These are phyloP conservation scores for Mortierella sp. DNA, from an alignment of 371 early-diverging fungal genomes.

Conservation along the genomic window DNA sequence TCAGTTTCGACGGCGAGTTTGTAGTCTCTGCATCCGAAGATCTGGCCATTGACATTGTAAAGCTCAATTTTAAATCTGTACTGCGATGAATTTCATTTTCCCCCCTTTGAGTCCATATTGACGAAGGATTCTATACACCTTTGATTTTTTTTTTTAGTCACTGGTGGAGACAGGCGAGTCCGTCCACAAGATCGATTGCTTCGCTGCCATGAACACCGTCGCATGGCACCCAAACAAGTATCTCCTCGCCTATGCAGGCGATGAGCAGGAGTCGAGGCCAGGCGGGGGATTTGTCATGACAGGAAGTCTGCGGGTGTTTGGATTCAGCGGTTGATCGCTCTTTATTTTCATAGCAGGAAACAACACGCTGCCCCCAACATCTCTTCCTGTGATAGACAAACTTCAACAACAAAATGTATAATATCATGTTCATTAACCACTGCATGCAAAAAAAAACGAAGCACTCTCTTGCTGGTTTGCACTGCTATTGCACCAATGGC, in stretches of 20 bases:
- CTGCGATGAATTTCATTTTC: too few relatives aligned
- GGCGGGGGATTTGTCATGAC: constrained; percentile 25
- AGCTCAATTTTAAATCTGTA: constrained; percentile 5
- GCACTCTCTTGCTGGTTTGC: too few relatives aligned
- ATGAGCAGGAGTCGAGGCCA: constrained; percentile 60
- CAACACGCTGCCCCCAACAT: too few relatives aligned
- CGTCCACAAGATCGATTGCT: constrained; percentile 74
- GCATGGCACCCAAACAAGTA: constrained; percentile 89
- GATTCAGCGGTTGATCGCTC: constrained; percentile 23
- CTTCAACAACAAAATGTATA: neutral
- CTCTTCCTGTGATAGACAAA: too few relatives aligned
- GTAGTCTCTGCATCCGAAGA: constrained; percentile 89
- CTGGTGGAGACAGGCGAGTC: constrained; percentile 82
- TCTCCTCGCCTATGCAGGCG: constrained; percentile 86
- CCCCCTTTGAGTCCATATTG: too few relatives aligned
- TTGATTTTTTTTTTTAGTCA: constrained; percentile 58
- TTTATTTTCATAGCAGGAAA: too few relatives aligned
- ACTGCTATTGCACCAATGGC: too few relatives aligned
- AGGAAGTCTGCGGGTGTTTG: constrained; percentile 50
- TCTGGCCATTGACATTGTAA: constrained; percentile 81
- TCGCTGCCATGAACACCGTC: constrained; percentile 81
- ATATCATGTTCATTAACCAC: too few relatives aligned
- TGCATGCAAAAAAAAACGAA: too few relatives aligned
- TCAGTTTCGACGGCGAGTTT: constrained; percentile 87
- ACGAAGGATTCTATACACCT: neutral